These are phyloP conservation scores for Thielaviopsis euricoi DNA, from an alignment of 2,329 filamentous ascomycete genomes.

Conservation along the genomic window DNA sequence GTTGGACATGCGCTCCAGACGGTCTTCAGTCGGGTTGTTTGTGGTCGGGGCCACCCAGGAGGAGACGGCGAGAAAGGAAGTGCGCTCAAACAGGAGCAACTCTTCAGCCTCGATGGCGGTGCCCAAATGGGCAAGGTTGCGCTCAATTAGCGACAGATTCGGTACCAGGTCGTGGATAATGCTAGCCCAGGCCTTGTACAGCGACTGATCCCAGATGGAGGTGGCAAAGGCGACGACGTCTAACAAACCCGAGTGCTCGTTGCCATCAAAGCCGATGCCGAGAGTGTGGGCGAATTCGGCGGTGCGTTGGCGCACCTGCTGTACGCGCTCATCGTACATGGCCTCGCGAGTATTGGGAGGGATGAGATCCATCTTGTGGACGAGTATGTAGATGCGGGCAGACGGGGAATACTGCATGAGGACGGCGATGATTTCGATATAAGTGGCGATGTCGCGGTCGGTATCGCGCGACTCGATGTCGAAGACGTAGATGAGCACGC, in stretches of 20 bases:
- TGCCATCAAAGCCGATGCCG: slow-evolving; percentile 14
- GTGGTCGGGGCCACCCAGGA: slow-evolving; percentile 62
- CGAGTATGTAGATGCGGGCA: slow-evolving; percentile 81
- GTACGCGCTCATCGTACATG: slow-evolving; percentile 71
- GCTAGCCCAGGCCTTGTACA: slow-evolving; percentile 96
- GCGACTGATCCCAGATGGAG: slow-evolving; percentile 94
- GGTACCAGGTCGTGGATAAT: slow-evolving; percentile 98
- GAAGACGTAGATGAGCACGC: slow-evolving; percentile 97
- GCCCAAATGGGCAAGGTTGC: slow-evolving; percentile 66
- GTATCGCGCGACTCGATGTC: slow-evolving; percentile 95
- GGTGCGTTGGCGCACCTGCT: slow-evolving; percentile 61
- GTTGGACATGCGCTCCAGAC: slow-evolving; percentile 85
- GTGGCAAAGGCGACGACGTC: slow-evolving; percentile 81
- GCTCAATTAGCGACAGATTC: slow-evolving; percentile 76
- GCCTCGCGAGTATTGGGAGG: slow-evolving; percentile 60
- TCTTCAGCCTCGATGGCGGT: slow-evolving; percentile 83
- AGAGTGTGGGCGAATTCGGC: slow-evolving; percentile 25
- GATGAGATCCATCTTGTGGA: slow-evolving; percentile 98
- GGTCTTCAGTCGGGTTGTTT: slow-evolving; percentile 76
- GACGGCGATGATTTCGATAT: slow-evolving; percentile 77
- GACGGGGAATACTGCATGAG: slow-evolving; percentile 66
- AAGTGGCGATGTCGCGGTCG: slow-evolving; percentile 81
- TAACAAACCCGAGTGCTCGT: slow-evolving; percentile 24
- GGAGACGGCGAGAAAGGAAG: slow-evolving; percentile 91
- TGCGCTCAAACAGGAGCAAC: slow-evolving; percentile 85